Evolutionary conservation across 2,329 filamentous ascomycete species (phyloP), one percentile per base, ranked within the genome.

Genomic region (Ophiognomonia clavigignenti-juglandacearum): DNA sequence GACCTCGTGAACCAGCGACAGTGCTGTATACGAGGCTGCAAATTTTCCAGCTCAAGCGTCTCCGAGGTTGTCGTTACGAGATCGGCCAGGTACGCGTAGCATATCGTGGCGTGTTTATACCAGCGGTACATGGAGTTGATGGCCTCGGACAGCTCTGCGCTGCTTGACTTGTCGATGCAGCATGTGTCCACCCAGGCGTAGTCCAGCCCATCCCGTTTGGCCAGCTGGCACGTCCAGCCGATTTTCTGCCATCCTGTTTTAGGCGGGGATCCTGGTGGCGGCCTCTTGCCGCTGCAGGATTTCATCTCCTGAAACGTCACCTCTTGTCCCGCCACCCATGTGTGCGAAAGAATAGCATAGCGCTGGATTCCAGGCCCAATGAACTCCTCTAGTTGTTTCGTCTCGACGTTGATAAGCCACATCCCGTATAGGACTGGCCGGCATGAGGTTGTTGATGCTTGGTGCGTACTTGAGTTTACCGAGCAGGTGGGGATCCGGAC

Each of bases 1-100:
- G 35, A 38, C 22, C 50, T 34, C 1, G 43, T 40, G 47, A 47
- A 50, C 50, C 50, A 52, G 7, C 50, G 34, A 18, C 47, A 45
- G 2, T 48, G 23, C 14, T 34, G 20, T 19, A 52, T 19, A 18
- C 32, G 5, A n/a, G 22, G 10, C 4, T 48, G n/a, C n/a, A n/a
- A n/a, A n/a, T n/a, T n/a, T n/a, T n/a, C n/a, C n/a, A n/a, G n/a
- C n/a, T n/a, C 3, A 4, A 51, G 6, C n/a, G 19, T 22, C 7
- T 35, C 13, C 16, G 2, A 13, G 20, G 27, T 14, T 7, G 19
- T 20, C 10, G 4, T 3, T 3, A 2, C 13, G 10, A 48, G 27
- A 11, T 48, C 46, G 3, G 11, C 4, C 9, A 48, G 29, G 18
- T 44, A 48, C 19, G 32, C 45, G 26, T 29, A 29, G 26, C 26